Evolutionary conservation across 2,329 filamentous ascomycete species (phyloP), one percentile per base, ranked within the genome.

Genomic region (Talaromyces sp.): DNA sequence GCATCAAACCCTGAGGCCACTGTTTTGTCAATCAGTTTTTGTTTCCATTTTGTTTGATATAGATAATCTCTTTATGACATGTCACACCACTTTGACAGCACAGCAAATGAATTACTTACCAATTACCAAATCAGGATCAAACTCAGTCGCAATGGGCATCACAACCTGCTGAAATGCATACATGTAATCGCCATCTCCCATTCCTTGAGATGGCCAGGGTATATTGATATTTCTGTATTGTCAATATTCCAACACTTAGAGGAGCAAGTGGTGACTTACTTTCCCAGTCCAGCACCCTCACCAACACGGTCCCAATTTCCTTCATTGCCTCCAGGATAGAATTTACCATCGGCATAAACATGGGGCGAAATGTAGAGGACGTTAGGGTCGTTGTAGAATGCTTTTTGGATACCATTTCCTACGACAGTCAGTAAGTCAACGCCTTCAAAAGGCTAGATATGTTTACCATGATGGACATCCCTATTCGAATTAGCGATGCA

Each of bases 161-260:
- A 99, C 89, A 40, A 98, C 89, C 75, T 93, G 89, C 72, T 99
- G 93, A 72, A 99, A 99, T 1, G 95, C 95, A 58, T 92, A 94
- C 80, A 99, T 88, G 77, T 99, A 99, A 76, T 99, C 95, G 4
- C 92, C 93, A 76, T 99, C 95, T 1, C 93, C 93, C 92, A 99
- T 97, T 0, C 87, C 87, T 68, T 87, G 83, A 2, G 81, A 83
- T 47, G 81, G 89, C 88, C 88, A 90, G 0, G 88, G 88, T 63
- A 90, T 87, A 70, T 90, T 90, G 67, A 90, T 83, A 68, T 90
- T 90, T 68, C 82, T 84, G 64, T 29, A 62, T 15, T n/a, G 17
- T 56, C 29, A 51, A 27, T 29, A 51, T 27, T 2, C 22, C 1
- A 6, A 7, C 11, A 51, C 1, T 25, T 5, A 22, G 6, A 60